Evolutionary conservation across 495 filamentous ascomycete species (phyloP).

Genomic region (Podospora appendiculata): DNA sequence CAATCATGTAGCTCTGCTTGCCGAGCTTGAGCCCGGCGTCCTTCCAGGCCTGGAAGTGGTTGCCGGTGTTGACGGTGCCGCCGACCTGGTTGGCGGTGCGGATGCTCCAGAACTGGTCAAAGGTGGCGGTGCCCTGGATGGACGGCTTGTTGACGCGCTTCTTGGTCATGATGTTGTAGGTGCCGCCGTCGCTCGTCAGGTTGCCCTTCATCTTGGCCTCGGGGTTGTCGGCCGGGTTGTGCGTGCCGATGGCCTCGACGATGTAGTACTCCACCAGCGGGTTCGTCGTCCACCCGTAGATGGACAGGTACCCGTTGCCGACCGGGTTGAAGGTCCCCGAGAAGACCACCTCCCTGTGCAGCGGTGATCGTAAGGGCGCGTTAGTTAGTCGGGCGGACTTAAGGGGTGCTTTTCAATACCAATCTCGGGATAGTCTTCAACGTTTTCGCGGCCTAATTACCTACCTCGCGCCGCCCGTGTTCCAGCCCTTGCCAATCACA

Average conservation of each 20-base stretch:
- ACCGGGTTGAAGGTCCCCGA: constrained; percentile 14
- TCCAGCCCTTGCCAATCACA: constrained; percentile 59
- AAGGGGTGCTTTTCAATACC: too few relatives aligned
- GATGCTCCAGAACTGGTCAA: constrained; percentile 56
- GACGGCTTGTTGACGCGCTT: constrained; percentile 47
- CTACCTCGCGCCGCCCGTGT: constrained; percentile 34
- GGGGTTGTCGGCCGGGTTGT: constrained; percentile 41
- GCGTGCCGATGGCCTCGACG: constrained; percentile 49
- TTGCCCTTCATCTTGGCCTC: constrained; percentile 39
- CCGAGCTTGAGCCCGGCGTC: constrained; percentile 35
- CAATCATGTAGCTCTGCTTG: constrained; percentile 44
- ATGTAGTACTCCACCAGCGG: constrained; percentile 62
- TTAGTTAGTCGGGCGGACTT: background rate
- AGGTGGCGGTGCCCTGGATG: constrained; percentile 52
- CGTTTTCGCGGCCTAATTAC: too few relatives aligned
- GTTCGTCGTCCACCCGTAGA: constrained; percentile 57
- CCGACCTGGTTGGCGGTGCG: constrained; percentile 25
- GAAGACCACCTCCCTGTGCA: constrained; percentile 11
- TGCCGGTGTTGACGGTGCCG: constrained; percentile 29
- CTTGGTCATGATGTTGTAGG: constrained; percentile 51
- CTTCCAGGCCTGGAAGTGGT: constrained; percentile 51
- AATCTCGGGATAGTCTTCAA: too few relatives aligned
- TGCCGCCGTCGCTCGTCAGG: constrained; percentile 45
- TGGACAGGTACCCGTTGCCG: constrained; percentile 22
- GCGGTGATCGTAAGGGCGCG: too few relatives aligned